phyloP scores from a whole-genome alignment of 1,284 basidiomycete species.

The Ganoderma boninense region DNA sequence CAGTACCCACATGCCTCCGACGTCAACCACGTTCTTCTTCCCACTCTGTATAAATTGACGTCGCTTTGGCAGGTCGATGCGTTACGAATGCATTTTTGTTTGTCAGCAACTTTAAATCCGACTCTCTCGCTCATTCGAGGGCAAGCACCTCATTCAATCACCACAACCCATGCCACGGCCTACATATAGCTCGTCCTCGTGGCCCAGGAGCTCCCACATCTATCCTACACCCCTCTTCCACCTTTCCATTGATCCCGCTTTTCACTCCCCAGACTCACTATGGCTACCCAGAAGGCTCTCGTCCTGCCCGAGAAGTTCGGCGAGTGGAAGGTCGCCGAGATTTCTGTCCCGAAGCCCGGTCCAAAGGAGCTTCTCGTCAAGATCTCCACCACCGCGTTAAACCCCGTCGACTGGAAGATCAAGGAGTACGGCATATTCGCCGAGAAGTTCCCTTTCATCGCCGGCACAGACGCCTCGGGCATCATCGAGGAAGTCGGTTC shows the following conservation, averaged over 20 bases:
- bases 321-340: slow-evolving; percentile 16
- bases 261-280: background rate
- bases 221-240: background rate
- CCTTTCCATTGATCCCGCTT: background rate
- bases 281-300: slow-evolving; percentile 21
- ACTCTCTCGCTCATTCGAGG: background rate
- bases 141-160: background rate
- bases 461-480: slow-evolving; percentile 59
- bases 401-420: slow-evolving; percentile 51
- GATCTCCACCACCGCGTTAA: slow-evolving; percentile 44
- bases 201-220: background rate
- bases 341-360: slow-evolving; percentile 23
- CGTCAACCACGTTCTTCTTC: background rate
- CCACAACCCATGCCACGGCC: background rate
- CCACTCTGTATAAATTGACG: background rate
- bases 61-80: background rate
- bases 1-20: background rate
- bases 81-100: background rate
- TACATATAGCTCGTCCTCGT: background rate
- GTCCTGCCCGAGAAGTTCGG: slow-evolving; percentile 25
- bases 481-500: slow-evolving; percentile 54
- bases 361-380: slow-evolving; percentile 46
- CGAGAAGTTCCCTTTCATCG: slow-evolving; percentile 44
- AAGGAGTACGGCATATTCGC: slow-evolving; percentile 38
- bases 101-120: background rate